Percentiles rank a stretch among this genome's conserved stretches.
phyloP scores from a whole-genome alignment of 805 yeast genomes.

The Starmera amethionina region DNA sequence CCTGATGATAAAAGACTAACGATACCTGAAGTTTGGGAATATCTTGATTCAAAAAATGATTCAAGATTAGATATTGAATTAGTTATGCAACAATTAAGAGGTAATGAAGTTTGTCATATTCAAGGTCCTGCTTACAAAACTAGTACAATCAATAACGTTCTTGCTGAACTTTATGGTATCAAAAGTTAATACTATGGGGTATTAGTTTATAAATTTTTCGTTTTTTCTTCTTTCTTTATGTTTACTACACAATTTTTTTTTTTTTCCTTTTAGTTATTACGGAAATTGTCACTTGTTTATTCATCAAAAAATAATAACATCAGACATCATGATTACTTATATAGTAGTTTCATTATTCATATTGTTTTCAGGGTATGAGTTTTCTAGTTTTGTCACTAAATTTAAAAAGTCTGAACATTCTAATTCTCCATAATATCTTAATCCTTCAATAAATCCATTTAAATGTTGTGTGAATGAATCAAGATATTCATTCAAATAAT shows the following conservation, averaged over 20 bases:
- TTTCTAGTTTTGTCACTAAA: conserved; percentile 33
- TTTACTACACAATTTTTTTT: no score
- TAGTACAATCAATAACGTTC: conserved; percentile 29
- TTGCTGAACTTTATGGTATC: conserved; percentile 8
- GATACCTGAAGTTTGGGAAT: conserved; percentile 79
- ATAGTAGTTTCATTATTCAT: no score
- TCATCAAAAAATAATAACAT: no score
- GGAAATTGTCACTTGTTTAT: no score
- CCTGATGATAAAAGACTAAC: conserved; percentile 48
- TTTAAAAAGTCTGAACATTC: conserved; percentile 36
- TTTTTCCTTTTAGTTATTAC: no score
- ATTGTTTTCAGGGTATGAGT: conserved; percentile 11
- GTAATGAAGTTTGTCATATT: conserved; percentile 71
- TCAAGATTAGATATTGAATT: conserved; percentile 42
- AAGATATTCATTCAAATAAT: conserved; percentile 31
- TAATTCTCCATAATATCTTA: conserved; percentile 37
- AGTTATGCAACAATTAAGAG: conserved; percentile 51
- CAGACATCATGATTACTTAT: no score
- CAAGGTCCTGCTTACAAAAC: conserved; percentile 62
- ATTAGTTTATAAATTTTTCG: no score
- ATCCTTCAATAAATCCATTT: conserved; percentile 34
- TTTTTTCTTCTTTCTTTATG: no score
- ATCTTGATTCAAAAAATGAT: conserved; percentile 43
- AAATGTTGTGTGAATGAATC: conserved; percentile 35
- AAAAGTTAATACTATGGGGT: background rate